Evolutionary conservation across 257 asterid species (phyloP), one percentile per base, ranked within the genome.

Genomic region (Ocimum tenuiflorum): DNA sequence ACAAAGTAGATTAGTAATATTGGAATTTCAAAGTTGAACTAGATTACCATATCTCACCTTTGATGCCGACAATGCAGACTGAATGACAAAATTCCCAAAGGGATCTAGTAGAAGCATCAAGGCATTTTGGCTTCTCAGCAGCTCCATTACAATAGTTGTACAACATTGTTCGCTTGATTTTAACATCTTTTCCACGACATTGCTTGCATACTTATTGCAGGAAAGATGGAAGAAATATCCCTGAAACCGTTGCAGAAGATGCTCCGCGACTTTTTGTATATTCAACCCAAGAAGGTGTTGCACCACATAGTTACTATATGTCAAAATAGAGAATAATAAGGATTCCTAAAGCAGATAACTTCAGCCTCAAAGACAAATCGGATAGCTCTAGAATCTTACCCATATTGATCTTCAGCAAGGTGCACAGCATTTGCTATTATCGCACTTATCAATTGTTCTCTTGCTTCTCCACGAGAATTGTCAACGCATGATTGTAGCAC

Each of bases 31-130:
- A 18, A 66, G 18, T 55, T 65, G 41, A 14, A 39, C 11, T 33
- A 10, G 18, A 58, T 23, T 13, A 45, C n/a, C 18, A 18, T 23
- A 47, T 51, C 51, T 61, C 56, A 83, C 96, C 90, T 71, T 80
- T 20, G 95, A 69, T 15, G 42, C 70, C 24, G 73, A 36, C 11
- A 91, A 68, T 0, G 96, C 95, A 48, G 77, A 68, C 61, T 91
- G 96, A 68, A 91, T 70, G 79, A 91, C 97, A 46, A 63, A 91
- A 78, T 88, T 91, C 0, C 89, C 97, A 11, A 17, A 88, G 56
- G 96, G 90, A 69, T 91, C 88, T 18, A 78, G 38, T 0, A 91
- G 76, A 60, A 91, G 87, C 79, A 29, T 73, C 1, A 83, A 31
- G 58, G 83, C 76, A 65, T 78, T 33, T 0, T 84, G 76, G 64